Evolutionary conservation across 208 protist genomes (phyloP).

Genomic region (Acanthamoeba culbertsoni): DNA sequence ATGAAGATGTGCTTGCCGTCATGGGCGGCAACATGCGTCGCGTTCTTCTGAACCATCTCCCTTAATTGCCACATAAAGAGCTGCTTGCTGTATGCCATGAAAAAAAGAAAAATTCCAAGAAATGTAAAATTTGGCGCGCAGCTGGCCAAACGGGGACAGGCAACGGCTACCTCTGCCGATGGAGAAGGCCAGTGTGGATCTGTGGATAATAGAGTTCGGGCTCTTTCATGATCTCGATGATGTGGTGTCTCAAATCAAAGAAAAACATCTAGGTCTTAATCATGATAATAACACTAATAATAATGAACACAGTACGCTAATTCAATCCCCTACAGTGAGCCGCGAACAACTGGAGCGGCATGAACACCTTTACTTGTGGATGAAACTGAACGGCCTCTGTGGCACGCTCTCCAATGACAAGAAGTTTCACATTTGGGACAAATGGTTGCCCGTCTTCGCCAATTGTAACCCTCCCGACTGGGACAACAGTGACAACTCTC

Average conservation of each 20-base stretch:
- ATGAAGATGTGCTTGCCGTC: constrained; percentile 35
- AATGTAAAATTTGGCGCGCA: no score
- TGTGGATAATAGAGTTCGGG: background rate
- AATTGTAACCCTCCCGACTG: background rate
- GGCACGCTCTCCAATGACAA: background rate
- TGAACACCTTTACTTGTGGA: background rate
- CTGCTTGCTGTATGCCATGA: no score
- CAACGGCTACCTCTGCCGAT: background rate
- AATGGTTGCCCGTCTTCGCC: background rate
- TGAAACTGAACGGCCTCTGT: background rate
- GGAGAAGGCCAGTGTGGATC: no score
- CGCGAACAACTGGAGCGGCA: background rate
- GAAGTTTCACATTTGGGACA: background rate
- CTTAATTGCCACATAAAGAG: no score
- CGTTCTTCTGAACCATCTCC: constrained; percentile 16
- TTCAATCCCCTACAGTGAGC: background rate
- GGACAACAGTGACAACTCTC: background rate
- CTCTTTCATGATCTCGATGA: background rate
- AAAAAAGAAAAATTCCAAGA: no score
- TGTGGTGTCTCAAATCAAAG: background rate
- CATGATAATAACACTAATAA: no score
- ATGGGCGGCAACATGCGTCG: constrained; percentile 54
- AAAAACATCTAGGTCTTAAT: no score
- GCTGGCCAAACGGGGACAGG: background rate
- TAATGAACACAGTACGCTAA: no score